phyloP scores from a whole-genome alignment of 1,284 basidiomycete genomes.

The Athelia sp. region DNA sequence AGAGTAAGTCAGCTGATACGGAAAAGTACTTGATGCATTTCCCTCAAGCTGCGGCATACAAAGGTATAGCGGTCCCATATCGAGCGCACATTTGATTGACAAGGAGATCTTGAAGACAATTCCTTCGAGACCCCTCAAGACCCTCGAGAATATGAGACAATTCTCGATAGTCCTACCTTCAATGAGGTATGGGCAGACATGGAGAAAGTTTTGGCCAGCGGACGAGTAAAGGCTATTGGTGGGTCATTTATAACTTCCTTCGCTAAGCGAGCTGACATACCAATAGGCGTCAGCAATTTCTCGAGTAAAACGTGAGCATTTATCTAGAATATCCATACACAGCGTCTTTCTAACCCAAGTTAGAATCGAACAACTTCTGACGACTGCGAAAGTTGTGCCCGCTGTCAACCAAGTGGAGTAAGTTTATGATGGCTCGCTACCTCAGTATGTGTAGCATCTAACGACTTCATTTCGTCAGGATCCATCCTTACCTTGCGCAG shows the following conservation, averaged over 20 bases:
- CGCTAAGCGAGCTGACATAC: background rate
- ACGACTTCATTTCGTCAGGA: constrained; percentile 10
- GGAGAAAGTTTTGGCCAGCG: constrained; percentile 37
- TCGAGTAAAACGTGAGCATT: constrained; percentile 34
- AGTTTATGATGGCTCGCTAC: constrained; percentile 10
- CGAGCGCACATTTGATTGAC: background rate
- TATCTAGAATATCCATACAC: background rate
- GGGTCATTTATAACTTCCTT: background rate
- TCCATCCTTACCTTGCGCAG: constrained; percentile 29
- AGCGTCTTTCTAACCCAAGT: background rate
- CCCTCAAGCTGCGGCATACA: constrained; percentile 12
- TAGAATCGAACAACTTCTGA: constrained; percentile 34
- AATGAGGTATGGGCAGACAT: constrained; percentile 47
- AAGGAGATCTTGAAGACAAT: background rate
- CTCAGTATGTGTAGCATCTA: background rate
- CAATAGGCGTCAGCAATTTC: constrained; percentile 36
- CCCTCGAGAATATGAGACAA: constrained; percentile 12
- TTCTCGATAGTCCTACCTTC: constrained; percentile 35
- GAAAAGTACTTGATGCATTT: constrained; percentile 16
- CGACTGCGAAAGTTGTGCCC: constrained; percentile 28
- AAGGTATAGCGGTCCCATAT: constrained; percentile 1
- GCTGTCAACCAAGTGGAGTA: constrained; percentile 39
- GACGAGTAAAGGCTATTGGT: constrained; percentile 45
- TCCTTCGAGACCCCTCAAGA: background rate
- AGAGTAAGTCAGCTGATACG: background rate